Evolutionary conservation across 2,329 filamentous ascomycete genomes (phyloP), one percentile per base, ranked within the genome.

Genomic region (Whalleya microplaca): DNA sequence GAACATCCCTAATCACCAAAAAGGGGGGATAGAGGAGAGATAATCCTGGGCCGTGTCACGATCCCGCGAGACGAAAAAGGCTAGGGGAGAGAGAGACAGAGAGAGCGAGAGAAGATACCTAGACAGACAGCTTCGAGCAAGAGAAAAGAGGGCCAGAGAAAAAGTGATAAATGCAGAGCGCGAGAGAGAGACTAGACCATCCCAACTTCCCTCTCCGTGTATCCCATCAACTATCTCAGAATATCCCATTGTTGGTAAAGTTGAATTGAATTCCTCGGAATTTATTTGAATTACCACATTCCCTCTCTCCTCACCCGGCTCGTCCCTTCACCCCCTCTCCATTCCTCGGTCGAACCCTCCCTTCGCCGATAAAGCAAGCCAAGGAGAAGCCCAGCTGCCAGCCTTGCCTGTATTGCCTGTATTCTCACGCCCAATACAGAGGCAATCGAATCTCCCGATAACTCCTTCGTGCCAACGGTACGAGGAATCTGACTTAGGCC

Each of bases 1-100:
- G 72, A 75, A 77, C 75, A 77, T 81, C 79, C 77, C 58, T 66
- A 59, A 56, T 61, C 54, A 63, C 21, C 63, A 64, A 50, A 64
- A 64, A 67, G 67, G 67, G 69, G 70, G 67, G 65, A 70, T 67
- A 66, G 69, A 71, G 66, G 68, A 71, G 69, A 72, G 66, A 67
- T 64, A 63, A 61, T 58, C 54, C 64, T 51, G 48, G 58, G 61
- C 63, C 64, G 23, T 62, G 52, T 53, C 32, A 53, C 57, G 55
- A 61, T 52, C 46, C 44, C 52, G 56, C 61, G 56, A 66, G 64
- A 63, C 64, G 62, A 67, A 53, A 59, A 44, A 62, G 56, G 56
- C 41, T 52, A 62, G 63, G 55, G 62, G 58, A 58, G 59, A 69
- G 58, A 64, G 55, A 61, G 23, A 63, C 59, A 62, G 58, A 53